phyloP scores from a whole-genome alignment of 768 basidiomycete genomes.

The Pleurotus djamor region DNA sequence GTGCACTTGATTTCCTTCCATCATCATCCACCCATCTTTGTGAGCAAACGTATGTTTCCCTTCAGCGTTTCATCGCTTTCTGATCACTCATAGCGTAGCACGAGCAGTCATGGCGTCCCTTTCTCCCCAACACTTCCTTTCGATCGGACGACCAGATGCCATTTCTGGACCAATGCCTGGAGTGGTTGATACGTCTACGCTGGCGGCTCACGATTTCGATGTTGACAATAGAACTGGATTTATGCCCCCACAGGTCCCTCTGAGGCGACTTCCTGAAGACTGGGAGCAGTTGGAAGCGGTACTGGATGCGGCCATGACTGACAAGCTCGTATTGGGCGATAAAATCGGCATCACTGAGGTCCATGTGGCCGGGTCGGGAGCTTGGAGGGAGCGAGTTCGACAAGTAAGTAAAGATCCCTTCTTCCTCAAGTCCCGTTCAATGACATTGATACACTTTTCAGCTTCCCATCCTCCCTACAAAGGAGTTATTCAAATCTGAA shows the following conservation, averaged over 20 bases:
- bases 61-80: no score
- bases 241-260: constrained; percentile 78
- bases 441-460: constrained; percentile 16
- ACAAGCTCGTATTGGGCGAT: constrained; percentile 59
- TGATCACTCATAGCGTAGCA: no score
- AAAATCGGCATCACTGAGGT: constrained; percentile 38
- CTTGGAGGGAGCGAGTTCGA: constrained; percentile 53
- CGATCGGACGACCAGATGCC: constrained; percentile 20
- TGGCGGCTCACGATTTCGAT: constrained; percentile 86
- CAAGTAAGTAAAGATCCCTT: constrained; percentile 30
- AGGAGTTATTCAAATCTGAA: constrained; percentile 46
- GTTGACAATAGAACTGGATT: constrained; percentile 91
- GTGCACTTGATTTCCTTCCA: no score
- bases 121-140: constrained; percentile 24
- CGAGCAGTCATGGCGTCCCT: constrained; percentile 1
- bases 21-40: no score
- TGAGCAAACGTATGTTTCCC: no score
- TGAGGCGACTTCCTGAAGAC: constrained; percentile 51
- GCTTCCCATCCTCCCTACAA: constrained; percentile 53
- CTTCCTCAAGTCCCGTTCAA: no score
- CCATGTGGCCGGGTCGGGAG: constrained; percentile 40
- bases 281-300: constrained; percentile 76
- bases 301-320: constrained; percentile 47
- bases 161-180: constrained; percentile 17
- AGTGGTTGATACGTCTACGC: constrained; percentile 32